Conservation (phyloP, 345 rosid genomes). For the Reutealis trisperma region DNA sequence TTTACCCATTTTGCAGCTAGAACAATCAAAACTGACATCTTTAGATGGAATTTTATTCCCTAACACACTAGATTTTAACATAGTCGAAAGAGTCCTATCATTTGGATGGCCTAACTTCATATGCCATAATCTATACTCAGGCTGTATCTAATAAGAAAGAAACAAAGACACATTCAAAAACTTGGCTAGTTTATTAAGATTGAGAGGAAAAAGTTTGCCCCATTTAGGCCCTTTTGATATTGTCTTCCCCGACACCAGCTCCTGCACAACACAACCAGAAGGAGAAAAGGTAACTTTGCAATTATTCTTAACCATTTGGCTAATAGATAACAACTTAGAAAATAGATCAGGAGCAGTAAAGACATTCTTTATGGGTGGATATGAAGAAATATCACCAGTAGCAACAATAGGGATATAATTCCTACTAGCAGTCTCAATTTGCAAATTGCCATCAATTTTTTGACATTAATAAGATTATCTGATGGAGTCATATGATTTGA, state of each 20-base stretch:
- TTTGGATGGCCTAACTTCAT: background rate
- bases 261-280: constrained; percentile 4
- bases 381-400: background rate
- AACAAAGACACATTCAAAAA: background rate
- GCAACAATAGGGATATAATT: background rate
- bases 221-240: background rate
- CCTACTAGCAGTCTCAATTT: background rate
- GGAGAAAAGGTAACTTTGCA: background rate
- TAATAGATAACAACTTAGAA: background rate
- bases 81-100: background rate
- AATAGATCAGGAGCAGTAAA: background rate
- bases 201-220: background rate
- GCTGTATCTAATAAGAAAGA: background rate
- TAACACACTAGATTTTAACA: background rate
- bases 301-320: background rate
- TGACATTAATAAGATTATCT: background rate
- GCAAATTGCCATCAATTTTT: background rate
- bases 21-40: background rate
- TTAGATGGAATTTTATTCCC: background rate
- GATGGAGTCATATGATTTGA: constrained; percentile 12
- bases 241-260: background rate
- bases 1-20: background rate
- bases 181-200: background rate
- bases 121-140: background rate
- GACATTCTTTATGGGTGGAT: background rate